Evolutionary conservation across 208 protist genomes (phyloP), one percentile per base, ranked within the genome.

Genomic region (Crithidia brevicula): DNA sequence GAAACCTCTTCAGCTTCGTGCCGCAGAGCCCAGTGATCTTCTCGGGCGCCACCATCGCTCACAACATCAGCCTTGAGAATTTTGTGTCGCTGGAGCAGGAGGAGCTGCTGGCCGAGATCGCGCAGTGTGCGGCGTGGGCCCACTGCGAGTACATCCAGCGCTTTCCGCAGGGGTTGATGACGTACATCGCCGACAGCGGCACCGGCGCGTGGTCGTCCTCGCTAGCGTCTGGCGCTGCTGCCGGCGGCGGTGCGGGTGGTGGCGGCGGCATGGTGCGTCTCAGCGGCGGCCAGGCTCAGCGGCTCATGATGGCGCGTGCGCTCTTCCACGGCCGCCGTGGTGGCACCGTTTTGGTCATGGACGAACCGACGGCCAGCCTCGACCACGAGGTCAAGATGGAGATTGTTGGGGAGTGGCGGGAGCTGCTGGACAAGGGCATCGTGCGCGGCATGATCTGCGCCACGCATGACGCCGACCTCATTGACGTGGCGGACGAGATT

Each of bases 231-330:
- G 40, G 62, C 0, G 46, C 62, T 3, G 46, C 74, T 4, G 70
- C 43, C 27, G 40, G 51, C 34, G 54, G 69, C 28, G 65, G 68
- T 11, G 52, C 69, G 10, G 72, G 54, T 28, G 57, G 46, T 20
- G 63, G 54, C 23, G 74, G 78, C 11, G 79, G 72, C 7, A 57
- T 68, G 46, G 81, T 93, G 64, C 82, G 82, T 13, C 81, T 91
- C 23, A 91, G 83, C 52, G 79, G 78, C 13, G 88, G 88, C 7
- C 85, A 94, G 57, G 88, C 79, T 25, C 85, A 88, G 56, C 77
- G 88, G 9, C 75, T 94, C 23, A 92, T 91, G 85, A 60, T 94
- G 57, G 88, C 88, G 1, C 88, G 88, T 31, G 85, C 88, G 5
- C 76, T 94, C 10, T 91, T 82, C 67, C 80, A 86, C 42, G 68